Base-by-base conservation (phyloP, 2,329 filamentous ascomycete species). In the Endoconidiophora polonica region DNA sequence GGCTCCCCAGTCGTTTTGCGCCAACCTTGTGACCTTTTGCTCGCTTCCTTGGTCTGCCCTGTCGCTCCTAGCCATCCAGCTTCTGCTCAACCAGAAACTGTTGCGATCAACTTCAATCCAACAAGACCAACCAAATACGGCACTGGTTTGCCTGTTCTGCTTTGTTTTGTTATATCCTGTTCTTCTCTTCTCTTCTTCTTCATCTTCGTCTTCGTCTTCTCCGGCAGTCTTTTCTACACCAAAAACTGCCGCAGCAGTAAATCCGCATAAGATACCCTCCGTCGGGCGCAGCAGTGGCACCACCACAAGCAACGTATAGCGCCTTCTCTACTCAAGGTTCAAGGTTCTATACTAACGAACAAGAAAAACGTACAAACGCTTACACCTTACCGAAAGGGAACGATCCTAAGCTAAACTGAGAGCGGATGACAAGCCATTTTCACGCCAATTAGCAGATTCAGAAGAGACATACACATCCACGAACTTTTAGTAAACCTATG, bases 391-490 rank as follows among this genome's bases (percentile, higher is more conserved):
- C 29, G 29, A 33, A 33, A 43, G 22, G 10, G 3, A 18, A 42
- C 5, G 29, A 10, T 26, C 22, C 24, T 33, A 44, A 20, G 41
- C 48, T 49, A 49, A 44, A 24, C 41, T 23, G 20, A 24, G 33
- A 45, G 41, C 23, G 33, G 29, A 20, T 39, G 48, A 42, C 41
- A 26, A 46, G n/a, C 48, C 40, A 44, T 33, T 24, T 36, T 16
- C 36, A 38, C 33, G 16, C 24, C n/a, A 38, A 44, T 5, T 10
- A 22, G n/a, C 44, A 9, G 24, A 20, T 23, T 20, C n/a, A 26
- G 12, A 29, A 45, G 33, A 6, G 6, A 37, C 5, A 12, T n/a
- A n/a, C 2, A 46, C 33, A 38, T 6, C 3, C 9, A 42, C 16
- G 16, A 33, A 33, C 29, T 7, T 12, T 33, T 33, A 7, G 29